Evolutionary conservation across 2,329 filamentous ascomycete species (phyloP).

Genomic region (Alternaria sp.): DNA sequence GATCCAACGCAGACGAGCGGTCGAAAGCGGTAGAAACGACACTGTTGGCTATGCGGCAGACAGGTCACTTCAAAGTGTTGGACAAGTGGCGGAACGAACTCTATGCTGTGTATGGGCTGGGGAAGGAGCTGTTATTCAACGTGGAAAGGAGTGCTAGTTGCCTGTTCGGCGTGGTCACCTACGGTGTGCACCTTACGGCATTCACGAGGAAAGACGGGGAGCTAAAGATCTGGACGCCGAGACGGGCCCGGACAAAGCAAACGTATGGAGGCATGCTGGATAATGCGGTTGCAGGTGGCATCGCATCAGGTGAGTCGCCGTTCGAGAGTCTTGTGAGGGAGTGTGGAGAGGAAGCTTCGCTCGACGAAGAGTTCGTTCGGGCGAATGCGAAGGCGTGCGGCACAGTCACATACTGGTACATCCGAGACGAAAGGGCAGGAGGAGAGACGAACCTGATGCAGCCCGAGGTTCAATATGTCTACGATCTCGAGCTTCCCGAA

Average conservation of each 20-base stretch:
- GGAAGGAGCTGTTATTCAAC: conserved; percentile 49
- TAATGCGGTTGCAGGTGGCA: conserved; percentile 88
- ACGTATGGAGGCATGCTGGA: conserved; percentile 93
- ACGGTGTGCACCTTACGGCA: conserved; percentile 52
- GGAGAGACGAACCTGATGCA: conserved; percentile 84
- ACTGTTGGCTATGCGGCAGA: conserved; percentile 70
- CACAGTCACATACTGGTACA: conserved; percentile 82
- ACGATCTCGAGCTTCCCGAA: conserved; percentile 78
- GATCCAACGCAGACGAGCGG: conserved; percentile 66
- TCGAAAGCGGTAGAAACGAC: conserved; percentile 64
- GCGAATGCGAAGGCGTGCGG: conserved; percentile 65
- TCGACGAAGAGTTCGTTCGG: conserved; percentile 74
- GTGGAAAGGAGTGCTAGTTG: conserved; percentile 52
- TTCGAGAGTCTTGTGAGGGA: conserved; percentile 86
- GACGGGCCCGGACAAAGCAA: conserved; percentile 76
- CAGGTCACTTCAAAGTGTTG: conserved; percentile 75
- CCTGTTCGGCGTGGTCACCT: conserved; percentile 53
- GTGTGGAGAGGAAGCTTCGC: conserved; percentile 84
- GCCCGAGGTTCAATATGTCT: conserved; percentile 90
- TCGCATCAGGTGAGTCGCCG: conserved; percentile 79
- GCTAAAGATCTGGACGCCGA: conserved; percentile 83
- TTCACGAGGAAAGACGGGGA: conserved; percentile 51
- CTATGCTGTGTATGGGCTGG: conserved; percentile 50
- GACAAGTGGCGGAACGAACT: conserved; percentile 52
- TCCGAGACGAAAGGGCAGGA: conserved; percentile 75